Evolutionary conservation across 2,329 filamentous ascomycete species (phyloP), one percentile per base, ranked within the genome.

Genomic region (Cladosporium phlei): DNA sequence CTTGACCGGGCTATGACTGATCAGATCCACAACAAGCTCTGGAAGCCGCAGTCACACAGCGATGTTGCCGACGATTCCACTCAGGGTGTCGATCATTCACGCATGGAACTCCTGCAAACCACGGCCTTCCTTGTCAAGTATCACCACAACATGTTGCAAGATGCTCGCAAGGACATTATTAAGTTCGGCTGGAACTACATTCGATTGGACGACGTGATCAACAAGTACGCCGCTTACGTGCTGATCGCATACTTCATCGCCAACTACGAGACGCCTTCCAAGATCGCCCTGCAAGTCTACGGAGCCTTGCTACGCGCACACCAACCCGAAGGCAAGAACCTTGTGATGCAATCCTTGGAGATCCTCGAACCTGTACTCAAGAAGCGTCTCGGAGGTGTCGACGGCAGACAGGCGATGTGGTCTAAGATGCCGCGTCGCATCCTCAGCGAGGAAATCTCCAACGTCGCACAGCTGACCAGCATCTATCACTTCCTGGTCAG

Each of bases 151-250:
- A 86, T 89, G 45, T 78, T 98, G 1, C 86, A 94, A 56, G 93
- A 97, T 59, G 84, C 88, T 2, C 83, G 94, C 28, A 98, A 98
- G 67, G 93, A 98, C 54, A 91, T 98, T 52, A 98, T 98, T 62
- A 97, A 96, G 68, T 98, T 97, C 67, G 90, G 89, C 3, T 99
- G 93, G 93, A 95, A 90, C 14, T 97, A 95, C 63, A 98, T 98
- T 59, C 82, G 88, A 19, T 78, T 98, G n/a, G 94, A 99, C 61
- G 93, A 99, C 66, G 87, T 95, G 48, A 95, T 98, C 72, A 98
- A 97, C 73, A 98, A 98, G 67, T 93, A 97, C 65, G 93, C 91
- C 1, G 90, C 93, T 2, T 98, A 98, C 59, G 91, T 96, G 4
- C 82, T 98, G 5, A 94, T 98, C 51, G 89, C 88, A 2, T 98